Evolutionary conservation across 352 stramenopile genomes (phyloP).

Genomic region (Phytophthora chlamydospora): DNA sequence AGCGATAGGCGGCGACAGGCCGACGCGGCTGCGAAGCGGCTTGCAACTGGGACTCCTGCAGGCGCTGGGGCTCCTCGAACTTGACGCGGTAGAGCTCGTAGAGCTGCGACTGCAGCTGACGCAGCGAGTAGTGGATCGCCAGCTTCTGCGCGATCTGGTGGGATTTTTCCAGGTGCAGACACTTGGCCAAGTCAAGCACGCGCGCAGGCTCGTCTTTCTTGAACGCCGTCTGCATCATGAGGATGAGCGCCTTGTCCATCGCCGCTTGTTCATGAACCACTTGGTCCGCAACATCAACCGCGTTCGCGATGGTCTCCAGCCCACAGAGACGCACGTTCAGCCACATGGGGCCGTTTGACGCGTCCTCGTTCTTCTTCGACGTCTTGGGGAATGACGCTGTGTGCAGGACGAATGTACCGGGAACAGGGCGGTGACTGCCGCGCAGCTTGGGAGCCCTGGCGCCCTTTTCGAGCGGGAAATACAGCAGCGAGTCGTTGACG

Average conservation of each 20-base stretch:
- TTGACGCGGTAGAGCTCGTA: slow-evolving; percentile 73
- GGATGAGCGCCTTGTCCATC: slow-evolving; percentile 84
- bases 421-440: slow-evolving; percentile 79
- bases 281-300: slow-evolving; percentile 33
- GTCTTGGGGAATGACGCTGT: slow-evolving; percentile 66
- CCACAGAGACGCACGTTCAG: slow-evolving; percentile 63
- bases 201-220: slow-evolving; percentile 67
- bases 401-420: slow-evolving; percentile 62
- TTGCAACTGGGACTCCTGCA: slow-evolving; percentile 21
- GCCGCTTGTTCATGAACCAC: slow-evolving; percentile 73
- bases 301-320: slow-evolving; percentile 38
- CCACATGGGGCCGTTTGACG: slow-evolving; percentile 65
- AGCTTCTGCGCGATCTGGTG: slow-evolving; percentile 87
- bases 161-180: slow-evolving; percentile 81
- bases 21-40: slow-evolving; percentile 19
- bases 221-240: slow-evolving; percentile 86
- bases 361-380: slow-evolving; percentile 33
- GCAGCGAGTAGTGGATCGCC: slow-evolving; percentile 78
- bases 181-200: slow-evolving; percentile 82
- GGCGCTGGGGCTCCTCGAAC: slow-evolving; percentile 47
- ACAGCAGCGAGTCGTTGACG: slow-evolving; percentile 75
- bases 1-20: slow-evolving; percentile 9
- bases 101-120: slow-evolving; percentile 73
- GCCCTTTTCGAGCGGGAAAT: slow-evolving; percentile 70
- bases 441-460: slow-evolving; percentile 52